These are phyloP conservation scores for Ascoidea rubescens DNA, from an alignment of 805 yeast genomes.

Conservation along the genomic window DNA sequence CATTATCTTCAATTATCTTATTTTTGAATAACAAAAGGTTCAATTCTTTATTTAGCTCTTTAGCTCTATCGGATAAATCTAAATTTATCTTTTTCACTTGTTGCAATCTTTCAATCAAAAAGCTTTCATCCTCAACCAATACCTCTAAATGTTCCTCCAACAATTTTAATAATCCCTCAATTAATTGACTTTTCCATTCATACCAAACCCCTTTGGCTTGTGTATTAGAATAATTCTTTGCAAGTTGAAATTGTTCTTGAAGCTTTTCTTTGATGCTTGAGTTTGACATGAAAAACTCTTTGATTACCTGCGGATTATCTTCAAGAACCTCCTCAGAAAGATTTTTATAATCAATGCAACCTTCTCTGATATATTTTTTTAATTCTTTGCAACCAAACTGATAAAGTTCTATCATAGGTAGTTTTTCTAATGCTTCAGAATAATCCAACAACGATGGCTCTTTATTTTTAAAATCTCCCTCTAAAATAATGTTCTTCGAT, in stretches of 20 bases:
- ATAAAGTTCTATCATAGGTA: constrained; percentile 29
- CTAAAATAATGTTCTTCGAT: constrained; percentile 13
- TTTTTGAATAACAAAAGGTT: constrained; percentile 8
- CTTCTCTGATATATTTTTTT: constrained; percentile 33
- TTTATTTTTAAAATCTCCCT: neutral
- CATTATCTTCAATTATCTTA: constrained; percentile 10
- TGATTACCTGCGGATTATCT: constrained; percentile 34
- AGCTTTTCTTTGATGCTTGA: constrained; percentile 24
- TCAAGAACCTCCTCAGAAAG: constrained; percentile 26
- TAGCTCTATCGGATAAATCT: constrained; percentile 8
- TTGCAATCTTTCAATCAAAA: constrained; percentile 8
- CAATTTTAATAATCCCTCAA: constrained; percentile 24
- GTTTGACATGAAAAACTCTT: constrained; percentile 26
- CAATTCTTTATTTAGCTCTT: constrained; percentile 10
- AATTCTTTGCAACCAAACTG: constrained; percentile 38
- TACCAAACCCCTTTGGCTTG: constrained; percentile 42
- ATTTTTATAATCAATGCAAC: constrained; percentile 26
- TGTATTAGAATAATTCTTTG: constrained; percentile 33
- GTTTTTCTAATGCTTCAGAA: constrained; percentile 17
- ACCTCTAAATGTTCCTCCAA: constrained; percentile 13
- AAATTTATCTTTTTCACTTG: constrained; percentile 5
- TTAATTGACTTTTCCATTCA: constrained; percentile 37
- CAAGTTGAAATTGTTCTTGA: constrained; percentile 30
- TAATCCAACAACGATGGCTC: constrained; percentile 8
- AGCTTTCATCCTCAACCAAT: constrained; percentile 10